Percentiles rank a stretch among this genome's conserved stretches.
phyloP scores from a whole-genome alignment of 805 yeast species.

The Teunomyces funiuensis region DNA sequence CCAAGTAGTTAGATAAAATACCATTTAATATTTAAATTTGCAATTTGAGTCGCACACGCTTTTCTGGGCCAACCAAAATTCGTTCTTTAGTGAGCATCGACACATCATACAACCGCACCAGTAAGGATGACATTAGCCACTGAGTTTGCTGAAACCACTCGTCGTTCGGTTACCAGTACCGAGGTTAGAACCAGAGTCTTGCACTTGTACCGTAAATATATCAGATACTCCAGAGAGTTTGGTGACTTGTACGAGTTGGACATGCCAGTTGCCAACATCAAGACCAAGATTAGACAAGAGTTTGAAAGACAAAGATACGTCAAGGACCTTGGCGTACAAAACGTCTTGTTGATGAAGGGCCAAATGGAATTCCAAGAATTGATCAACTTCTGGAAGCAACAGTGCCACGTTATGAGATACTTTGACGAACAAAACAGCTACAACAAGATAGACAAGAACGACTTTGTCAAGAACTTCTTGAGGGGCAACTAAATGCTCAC shows the following conservation, averaged over 20 bases:
- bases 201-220: conserved; percentile 69
- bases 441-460: conserved; percentile 53
- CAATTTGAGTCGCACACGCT: conserved; percentile 5
- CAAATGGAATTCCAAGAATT: conserved; percentile 90
- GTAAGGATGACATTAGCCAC: conserved; percentile 63
- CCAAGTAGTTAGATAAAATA: not conserved
- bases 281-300: conserved; percentile 85
- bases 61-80: conserved; percentile 16
- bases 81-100: conserved; percentile 9
- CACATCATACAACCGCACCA: conserved; percentile 3
- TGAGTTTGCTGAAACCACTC: conserved; percentile 80
- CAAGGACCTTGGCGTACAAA: conserved; percentile 60
- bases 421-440: conserved; percentile 66
- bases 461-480: conserved; percentile 71
- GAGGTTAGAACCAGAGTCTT: conserved; percentile 67
- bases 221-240: conserved; percentile 58
- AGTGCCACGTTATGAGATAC: conserved; percentile 78
- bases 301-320: conserved; percentile 84
- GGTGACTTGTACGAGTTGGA: conserved; percentile 70
- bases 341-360: conserved; percentile 74
- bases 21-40: not conserved
- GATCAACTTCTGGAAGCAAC: conserved; percentile 88
- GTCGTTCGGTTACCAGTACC: conserved; percentile 56
- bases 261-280: conserved; percentile 73
- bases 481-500: conserved; percentile 48